Percentiles rank a stretch among this genome's conserved stretches.
These are phyloP conservation scores for Neurospora sublineolata DNA, from an alignment of 495 filamentous ascomycete species.

Conservation along the genomic window DNA sequence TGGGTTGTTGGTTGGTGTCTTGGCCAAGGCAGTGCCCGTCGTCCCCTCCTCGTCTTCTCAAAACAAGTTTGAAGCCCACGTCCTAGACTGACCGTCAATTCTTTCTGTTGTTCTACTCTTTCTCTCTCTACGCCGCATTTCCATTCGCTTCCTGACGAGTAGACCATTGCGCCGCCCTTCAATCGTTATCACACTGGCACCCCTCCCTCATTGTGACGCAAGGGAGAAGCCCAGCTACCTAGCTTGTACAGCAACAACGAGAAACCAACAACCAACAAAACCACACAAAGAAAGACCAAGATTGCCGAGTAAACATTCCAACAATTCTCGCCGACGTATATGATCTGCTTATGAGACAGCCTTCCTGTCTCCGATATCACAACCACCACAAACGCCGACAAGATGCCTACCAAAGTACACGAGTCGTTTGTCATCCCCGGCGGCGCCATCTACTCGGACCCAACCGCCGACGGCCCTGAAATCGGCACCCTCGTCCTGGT, in stretches of 20 bases:
- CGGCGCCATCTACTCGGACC: constrained; percentile 91
- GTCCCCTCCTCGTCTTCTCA: neutral
- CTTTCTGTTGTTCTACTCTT: neutral
- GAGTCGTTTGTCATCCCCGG: neutral
- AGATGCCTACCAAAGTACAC: constrained; percentile 32
- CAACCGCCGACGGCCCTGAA: constrained; percentile 85
- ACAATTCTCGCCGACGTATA: neutral
- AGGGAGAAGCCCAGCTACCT: neutral
- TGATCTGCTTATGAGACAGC: constrained; percentile 5
- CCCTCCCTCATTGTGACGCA: neutral
- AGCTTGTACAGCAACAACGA: neutral
- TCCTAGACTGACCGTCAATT: neutral
- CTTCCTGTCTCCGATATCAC: neutral
- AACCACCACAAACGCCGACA: constrained; percentile 1
- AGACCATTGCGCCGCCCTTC: neutral
- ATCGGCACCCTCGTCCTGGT: constrained; percentile 90
- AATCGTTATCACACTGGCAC: neutral
- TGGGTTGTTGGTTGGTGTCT: neutral
- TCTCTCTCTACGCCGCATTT: neutral
- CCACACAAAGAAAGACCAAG: neutral
- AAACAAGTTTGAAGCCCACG: neutral
- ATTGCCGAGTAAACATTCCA: constrained; percentile 16
- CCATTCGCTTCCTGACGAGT: neutral
- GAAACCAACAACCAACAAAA: neutral
- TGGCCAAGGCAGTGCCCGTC: neutral